Conservation (phyloP, 2,329 filamentous ascomycete species). For the Colletotrichum destructivum region DNA sequence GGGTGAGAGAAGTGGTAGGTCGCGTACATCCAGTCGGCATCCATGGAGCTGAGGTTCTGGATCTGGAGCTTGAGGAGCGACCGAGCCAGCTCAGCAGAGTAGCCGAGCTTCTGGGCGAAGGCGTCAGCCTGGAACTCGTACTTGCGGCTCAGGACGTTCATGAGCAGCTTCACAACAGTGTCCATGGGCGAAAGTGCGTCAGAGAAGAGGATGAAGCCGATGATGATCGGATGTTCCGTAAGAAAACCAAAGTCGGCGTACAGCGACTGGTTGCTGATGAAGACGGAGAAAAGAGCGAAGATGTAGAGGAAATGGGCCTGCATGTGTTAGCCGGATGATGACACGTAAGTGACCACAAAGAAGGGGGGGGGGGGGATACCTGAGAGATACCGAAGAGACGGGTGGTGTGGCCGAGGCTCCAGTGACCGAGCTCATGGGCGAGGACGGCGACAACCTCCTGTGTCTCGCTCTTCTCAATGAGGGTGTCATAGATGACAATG, state of each 20-base stretch:
- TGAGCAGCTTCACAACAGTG: conserved; percentile 91
- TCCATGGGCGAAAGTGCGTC: conserved; percentile 97
- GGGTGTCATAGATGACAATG: conserved; percentile 98
- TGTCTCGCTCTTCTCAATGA: conserved; percentile 94
- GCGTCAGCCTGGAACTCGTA: conserved; percentile 97
- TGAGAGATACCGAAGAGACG: conserved; percentile 89
- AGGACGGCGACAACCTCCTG: conserved; percentile 96
- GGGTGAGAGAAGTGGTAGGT: conserved; percentile 99
- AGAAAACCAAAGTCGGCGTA: conserved; percentile 94
- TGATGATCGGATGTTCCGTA: conserved; percentile 88
- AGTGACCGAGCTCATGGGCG: conserved; percentile 96
- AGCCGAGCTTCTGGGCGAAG: conserved; percentile 89
- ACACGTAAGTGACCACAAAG: background rate
- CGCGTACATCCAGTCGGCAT: conserved; percentile 98
- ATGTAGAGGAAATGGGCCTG: conserved; percentile 96
- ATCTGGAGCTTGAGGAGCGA: conserved; percentile 98
- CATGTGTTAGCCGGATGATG: conserved; percentile 28
- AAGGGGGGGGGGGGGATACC: conserved; percentile 59
- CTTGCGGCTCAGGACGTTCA: conserved; percentile 95
- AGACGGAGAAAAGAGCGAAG: conserved; percentile 95
- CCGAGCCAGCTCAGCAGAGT: conserved; percentile 84
- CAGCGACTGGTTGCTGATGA: conserved; percentile 94
- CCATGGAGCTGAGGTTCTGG: conserved; percentile 98
- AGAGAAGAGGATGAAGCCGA: conserved; percentile 97
- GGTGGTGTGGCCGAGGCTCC: conserved; percentile 95